A percentile compares a stretch with the other conserved stretches of the same genome.
Conservation (phyloP, 106 monocot species). For the Dioscorea zingiberensis region DNA sequence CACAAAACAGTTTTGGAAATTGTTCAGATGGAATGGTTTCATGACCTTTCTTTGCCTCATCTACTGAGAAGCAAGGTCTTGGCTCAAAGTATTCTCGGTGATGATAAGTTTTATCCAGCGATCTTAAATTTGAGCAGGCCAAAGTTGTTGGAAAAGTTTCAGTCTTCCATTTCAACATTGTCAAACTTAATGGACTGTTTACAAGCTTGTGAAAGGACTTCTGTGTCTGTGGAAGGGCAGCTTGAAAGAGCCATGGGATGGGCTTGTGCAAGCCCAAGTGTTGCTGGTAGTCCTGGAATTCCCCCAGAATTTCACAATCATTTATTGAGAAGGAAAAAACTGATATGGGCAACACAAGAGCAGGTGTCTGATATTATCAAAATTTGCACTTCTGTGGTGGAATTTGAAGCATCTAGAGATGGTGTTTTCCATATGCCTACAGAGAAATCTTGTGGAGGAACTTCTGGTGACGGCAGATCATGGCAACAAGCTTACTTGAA, state of each 20-base stretch:
- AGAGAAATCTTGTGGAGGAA: slow-evolving; percentile 35
- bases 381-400: slow-evolving; percentile 71
- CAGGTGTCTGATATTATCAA: slow-evolving; percentile 59
- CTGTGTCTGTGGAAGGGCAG: slow-evolving; percentile 70
- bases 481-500: slow-evolving; percentile 79
- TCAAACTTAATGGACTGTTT: slow-evolving; percentile 58
- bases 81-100: slow-evolving; percentile 40
- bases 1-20: slow-evolving; percentile 60
- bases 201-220: slow-evolving; percentile 70
- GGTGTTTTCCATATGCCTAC: slow-evolving; percentile 47
- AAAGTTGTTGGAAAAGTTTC: slow-evolving; percentile 70
- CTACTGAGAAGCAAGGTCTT: slow-evolving; percentile 36
- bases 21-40: slow-evolving; percentile 83
- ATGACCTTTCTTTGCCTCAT: slow-evolving; percentile 50
- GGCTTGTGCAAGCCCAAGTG: slow-evolving; percentile 79
- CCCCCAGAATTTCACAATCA: slow-evolving; percentile 94
- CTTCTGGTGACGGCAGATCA: slow-evolving; percentile 39
- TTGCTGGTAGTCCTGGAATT: slow-evolving; percentile 43
- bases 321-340: slow-evolving; percentile 57
- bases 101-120: slow-evolving; percentile 41
- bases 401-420: slow-evolving; percentile 97
- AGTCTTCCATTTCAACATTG: slow-evolving; percentile 59
- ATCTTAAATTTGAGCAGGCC: slow-evolving; percentile 56
- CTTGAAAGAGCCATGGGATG: slow-evolving; percentile 99
- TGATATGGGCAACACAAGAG: slow-evolving; percentile 55